Percentiles rank a stretch among this genome's conserved stretches.
Evolutionary conservation across 805 yeast genomes (phyloP).

Genomic region (Ogataea salicorniae): DNA sequence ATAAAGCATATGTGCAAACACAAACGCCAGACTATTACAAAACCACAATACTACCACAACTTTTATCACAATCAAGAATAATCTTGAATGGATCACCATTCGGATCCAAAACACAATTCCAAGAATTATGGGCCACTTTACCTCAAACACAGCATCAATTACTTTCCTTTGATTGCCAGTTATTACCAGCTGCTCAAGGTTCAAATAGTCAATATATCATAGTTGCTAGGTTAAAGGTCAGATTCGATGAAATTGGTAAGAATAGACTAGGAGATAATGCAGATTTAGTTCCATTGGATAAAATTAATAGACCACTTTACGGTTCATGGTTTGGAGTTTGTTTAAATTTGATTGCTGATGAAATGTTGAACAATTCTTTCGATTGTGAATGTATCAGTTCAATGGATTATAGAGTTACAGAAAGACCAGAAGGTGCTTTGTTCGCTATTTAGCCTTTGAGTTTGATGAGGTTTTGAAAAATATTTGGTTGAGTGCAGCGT

Average conservation of each 20-base stretch:
- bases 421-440: constrained; percentile 50
- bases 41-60: constrained; percentile 36
- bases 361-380: constrained; percentile 32
- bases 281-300: constrained; percentile 35
- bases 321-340: constrained; percentile 69
- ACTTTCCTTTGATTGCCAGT: constrained; percentile 61
- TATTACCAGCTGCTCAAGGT: constrained; percentile 39
- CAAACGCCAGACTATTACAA: constrained; percentile 18
- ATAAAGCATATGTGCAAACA: constrained; percentile 14
- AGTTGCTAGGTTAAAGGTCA: constrained; percentile 50
- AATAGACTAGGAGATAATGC: constrained; percentile 63
- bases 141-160: constrained; percentile 60
- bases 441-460: constrained; percentile 11
- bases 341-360: constrained; percentile 56
- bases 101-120: constrained; percentile 46
- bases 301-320: constrained; percentile 48
- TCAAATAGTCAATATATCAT: constrained; percentile 30
- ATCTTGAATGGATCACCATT: constrained; percentile 57
- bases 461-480: no score
- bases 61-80: constrained; percentile 47
- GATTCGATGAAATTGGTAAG: constrained; percentile 72
- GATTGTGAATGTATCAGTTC: constrained; percentile 49
- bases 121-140: constrained; percentile 50
- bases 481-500: no score
- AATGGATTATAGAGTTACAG: constrained; percentile 62